A percentile compares a stretch with the other conserved stretches of the same genome.
phyloP scores from a whole-genome alignment of 2,329 filamentous ascomycete species.

The Chlorencoelia australis region DNA sequence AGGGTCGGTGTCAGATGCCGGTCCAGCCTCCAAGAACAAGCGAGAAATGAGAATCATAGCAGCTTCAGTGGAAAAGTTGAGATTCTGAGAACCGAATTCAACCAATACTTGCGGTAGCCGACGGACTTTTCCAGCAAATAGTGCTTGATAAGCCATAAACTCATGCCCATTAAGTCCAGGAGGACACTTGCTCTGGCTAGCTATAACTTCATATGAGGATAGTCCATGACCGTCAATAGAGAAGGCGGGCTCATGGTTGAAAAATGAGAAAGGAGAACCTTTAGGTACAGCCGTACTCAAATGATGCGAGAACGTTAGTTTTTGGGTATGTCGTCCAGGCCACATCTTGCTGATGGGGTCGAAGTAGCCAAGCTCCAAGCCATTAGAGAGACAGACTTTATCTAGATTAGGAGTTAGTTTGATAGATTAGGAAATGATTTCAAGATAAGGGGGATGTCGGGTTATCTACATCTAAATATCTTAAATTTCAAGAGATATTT shows the following conservation, averaged over 20 bases:
- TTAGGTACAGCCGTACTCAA: slow-evolving; percentile 28
- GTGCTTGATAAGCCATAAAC: slow-evolving; percentile 35
- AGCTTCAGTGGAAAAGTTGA: slow-evolving; percentile 50
- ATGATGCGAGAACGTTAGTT: slow-evolving; percentile 25
- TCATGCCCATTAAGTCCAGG: slow-evolving; percentile 37
- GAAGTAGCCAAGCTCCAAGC: slow-evolving; percentile 23
- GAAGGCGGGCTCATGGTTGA: slow-evolving; percentile 12
- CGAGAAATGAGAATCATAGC: slow-evolving; percentile 40
- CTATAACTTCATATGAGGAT: slow-evolving; percentile 33
- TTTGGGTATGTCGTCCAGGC: slow-evolving; percentile 17
- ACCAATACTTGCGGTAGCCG: slow-evolving; percentile 39
- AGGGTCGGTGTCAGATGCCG: slow-evolving; percentile 23
- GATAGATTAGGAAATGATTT: too few relatives aligned
- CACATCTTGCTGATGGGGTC: slow-evolving; percentile 21
- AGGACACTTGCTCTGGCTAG: slow-evolving; percentile 37
- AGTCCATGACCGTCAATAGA: slow-evolving; percentile 21
- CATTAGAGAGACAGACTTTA: slow-evolving; percentile 23
- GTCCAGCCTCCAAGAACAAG: slow-evolving; percentile 46
- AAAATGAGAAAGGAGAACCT: slow-evolving; percentile 20
- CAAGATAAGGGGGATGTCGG: too few relatives aligned
- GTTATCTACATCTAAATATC: too few relatives aligned
- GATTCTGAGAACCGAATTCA: slow-evolving; percentile 40
- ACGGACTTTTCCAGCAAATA: slow-evolving; percentile 34
- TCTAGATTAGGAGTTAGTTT: slow-evolving; percentile 14
- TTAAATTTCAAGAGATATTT: too few relatives aligned